Evolutionary conservation across 306 rosid genomes (phyloP).

Genomic region (Trifolium subterraneum): DNA sequence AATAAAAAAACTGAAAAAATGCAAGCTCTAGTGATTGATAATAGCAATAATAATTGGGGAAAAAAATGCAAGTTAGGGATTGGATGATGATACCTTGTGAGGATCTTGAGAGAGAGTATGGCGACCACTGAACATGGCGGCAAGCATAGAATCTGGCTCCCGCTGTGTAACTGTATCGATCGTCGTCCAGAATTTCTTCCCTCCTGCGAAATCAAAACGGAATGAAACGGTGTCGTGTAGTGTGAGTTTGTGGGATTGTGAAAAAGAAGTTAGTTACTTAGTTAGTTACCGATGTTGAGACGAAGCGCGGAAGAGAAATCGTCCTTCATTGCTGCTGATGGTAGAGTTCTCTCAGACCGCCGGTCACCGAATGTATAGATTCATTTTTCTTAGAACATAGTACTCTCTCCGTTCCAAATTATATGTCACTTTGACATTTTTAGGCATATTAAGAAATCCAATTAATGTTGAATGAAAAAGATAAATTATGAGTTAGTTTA

Average conservation of each 20-base stretch:
- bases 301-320: not conserved
- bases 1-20: too few relatives aligned
- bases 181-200: conserved; percentile 84
- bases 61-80: not conserved
- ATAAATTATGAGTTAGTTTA: too few relatives aligned
- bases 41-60: too few relatives aligned
- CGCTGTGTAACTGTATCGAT: conserved; percentile 77
- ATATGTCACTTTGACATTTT: too few relatives aligned
- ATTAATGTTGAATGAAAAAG: too few relatives aligned
- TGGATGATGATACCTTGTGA: conserved; percentile 48
- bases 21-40: too few relatives aligned
- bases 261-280: too few relatives aligned
- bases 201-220: conserved; percentile 56
- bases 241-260: not conserved
- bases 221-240: conserved; percentile 18
- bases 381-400: too few relatives aligned
- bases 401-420: too few relatives aligned
- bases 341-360: too few relatives aligned
- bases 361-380: too few relatives aligned
- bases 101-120: conserved; percentile 70
- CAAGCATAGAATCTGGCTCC: conserved; percentile 92
- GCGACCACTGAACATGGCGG: conserved; percentile 97
- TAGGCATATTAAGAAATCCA: too few relatives aligned
- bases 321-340: not conserved
- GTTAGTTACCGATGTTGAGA: conserved; percentile 16